phyloP scores from a whole-genome alignment of 1,139 yeast species.

The Blastobotrys persicus region DNA sequence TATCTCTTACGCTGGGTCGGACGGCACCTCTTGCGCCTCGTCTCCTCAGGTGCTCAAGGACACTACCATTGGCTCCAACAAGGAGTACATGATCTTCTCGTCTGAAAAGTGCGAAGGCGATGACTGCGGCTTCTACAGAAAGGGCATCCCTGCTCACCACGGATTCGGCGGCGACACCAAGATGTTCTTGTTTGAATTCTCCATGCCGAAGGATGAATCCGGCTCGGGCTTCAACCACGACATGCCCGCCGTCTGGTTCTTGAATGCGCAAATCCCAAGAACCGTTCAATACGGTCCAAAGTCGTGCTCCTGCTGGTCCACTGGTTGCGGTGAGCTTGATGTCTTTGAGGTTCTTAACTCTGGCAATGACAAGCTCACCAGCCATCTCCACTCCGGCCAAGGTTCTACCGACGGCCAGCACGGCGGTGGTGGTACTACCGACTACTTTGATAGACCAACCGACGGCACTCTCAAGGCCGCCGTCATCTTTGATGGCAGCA shows the following conservation, averaged over 20 bases:
- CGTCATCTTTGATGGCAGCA: constrained; percentile 59
- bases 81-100: constrained; percentile 76
- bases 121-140: constrained; percentile 86
- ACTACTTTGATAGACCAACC: constrained; percentile 84
- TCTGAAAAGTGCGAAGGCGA: constrained; percentile 56
- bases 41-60: constrained; percentile 60
- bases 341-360: constrained; percentile 75
- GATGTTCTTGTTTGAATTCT: constrained; percentile 85
- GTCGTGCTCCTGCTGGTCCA: constrained; percentile 88
- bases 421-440: constrained; percentile 71
- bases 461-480: constrained; percentile 82
- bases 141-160: constrained; percentile 85
- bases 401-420: constrained; percentile 49
- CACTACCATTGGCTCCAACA: constrained; percentile 64
- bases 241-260: constrained; percentile 96
- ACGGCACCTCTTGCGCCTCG: constrained; percentile 67
- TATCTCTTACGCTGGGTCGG: constrained; percentile 70
- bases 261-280: constrained; percentile 92
- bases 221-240: constrained; percentile 54
- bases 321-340: constrained; percentile 97
- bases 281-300: constrained; percentile 82
- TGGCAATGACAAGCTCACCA: constrained; percentile 71
- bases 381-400: constrained; percentile 87
- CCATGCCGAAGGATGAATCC: constrained; percentile 73
- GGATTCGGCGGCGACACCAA: constrained; percentile 71